phyloP scores from a whole-genome alignment of 192 early-diverging fungal genomes.

The Gaertneriomyces sp. region DNA sequence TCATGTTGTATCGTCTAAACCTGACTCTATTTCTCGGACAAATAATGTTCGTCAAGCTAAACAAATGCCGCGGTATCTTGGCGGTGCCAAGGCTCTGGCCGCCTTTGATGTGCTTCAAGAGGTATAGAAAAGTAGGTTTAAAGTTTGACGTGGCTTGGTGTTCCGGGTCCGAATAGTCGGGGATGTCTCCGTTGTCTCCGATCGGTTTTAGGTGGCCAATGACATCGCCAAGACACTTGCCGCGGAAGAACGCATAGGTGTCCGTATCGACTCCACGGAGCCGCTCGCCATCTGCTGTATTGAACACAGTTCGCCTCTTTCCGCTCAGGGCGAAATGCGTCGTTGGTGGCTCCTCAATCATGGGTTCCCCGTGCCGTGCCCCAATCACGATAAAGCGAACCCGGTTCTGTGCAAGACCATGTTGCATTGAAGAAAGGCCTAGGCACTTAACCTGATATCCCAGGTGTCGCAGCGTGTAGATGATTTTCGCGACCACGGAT shows the following conservation, averaged over 20 bases:
- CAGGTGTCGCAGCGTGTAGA: not conserved
- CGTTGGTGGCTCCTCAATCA: not conserved
- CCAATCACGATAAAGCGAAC: constrained; percentile 1
- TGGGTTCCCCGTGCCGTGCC: not conserved
- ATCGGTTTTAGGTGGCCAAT: constrained; percentile 1
- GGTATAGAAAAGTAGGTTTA: too few species aligned
- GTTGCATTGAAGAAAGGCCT: not conserved
- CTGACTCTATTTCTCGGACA: not conserved
- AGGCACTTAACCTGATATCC: not conserved
- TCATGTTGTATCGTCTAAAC: not conserved
- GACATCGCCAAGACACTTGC: not conserved
- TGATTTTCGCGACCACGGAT: not conserved
- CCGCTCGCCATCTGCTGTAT: not conserved
- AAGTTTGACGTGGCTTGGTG: too few species aligned
- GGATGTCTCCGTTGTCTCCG: constrained; percentile 7
- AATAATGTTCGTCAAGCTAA: too few species aligned
- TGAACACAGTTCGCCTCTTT: not conserved
- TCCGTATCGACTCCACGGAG: not conserved
- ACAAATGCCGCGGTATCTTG: too few species aligned
- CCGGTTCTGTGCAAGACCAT: constrained; percentile 10
- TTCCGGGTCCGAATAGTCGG: not conserved
- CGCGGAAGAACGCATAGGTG: not conserved
- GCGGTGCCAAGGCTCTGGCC: too few species aligned
- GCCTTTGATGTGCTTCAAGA: too few species aligned
- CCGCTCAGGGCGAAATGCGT: not conserved